These are phyloP conservation scores for Penicillium sp. DNA, from an alignment of 2,329 filamentous ascomycete species.

Conservation along the genomic window DNA sequence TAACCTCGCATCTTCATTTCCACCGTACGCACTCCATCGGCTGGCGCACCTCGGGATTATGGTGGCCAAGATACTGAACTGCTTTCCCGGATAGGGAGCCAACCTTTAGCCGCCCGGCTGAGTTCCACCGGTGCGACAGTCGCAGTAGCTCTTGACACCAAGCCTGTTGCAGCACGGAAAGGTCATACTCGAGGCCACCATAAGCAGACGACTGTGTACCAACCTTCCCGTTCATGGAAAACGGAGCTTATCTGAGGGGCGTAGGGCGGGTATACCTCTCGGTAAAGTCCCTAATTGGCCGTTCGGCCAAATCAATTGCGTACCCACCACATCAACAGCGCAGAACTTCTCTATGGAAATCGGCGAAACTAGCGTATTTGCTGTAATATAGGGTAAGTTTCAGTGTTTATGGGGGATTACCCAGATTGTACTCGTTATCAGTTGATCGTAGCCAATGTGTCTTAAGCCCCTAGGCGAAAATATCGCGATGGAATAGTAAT, in stretches of 20 bases:
- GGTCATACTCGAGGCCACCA: not conserved
- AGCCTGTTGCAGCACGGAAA: not conserved
- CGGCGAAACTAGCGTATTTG: not conserved
- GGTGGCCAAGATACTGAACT: not conserved
- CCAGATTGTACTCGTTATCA: not conserved
- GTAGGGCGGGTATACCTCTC: not conserved
- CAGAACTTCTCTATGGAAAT: not conserved
- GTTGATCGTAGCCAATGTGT: not conserved
- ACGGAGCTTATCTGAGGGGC: not conserved
- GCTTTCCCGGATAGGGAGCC: not conserved
- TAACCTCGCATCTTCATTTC: not conserved
- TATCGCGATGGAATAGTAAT: not conserved
- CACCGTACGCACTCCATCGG: not conserved
- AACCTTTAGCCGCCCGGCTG: not conserved
- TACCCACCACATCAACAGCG: not conserved
- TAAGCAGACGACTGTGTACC: not conserved
- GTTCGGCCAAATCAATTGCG: not conserved
- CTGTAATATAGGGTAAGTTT: not conserved
- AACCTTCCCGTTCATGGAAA: not conserved
- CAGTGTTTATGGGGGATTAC: not conserved
- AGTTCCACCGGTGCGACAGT: not conserved
- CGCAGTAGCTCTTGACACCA: no score
- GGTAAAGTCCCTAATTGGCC: not conserved
- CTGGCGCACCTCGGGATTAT: not conserved
- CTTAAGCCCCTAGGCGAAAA: not conserved